These are phyloP conservation scores for Solanum gandarillasii DNA, from an alignment of 257 asterid species.

Conservation along the genomic window DNA sequence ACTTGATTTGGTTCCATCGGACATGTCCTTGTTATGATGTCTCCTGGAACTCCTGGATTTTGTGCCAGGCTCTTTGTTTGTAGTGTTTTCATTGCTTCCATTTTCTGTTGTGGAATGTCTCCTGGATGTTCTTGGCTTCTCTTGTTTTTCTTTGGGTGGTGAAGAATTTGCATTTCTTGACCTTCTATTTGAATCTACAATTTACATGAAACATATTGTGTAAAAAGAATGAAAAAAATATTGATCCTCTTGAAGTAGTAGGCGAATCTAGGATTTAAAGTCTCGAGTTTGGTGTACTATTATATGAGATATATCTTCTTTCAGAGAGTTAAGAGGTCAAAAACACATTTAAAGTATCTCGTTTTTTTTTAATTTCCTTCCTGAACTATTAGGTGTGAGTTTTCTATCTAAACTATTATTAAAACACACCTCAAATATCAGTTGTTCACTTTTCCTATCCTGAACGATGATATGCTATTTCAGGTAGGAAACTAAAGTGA, in stretches of 20 bases:
- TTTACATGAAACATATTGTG: not conserved
- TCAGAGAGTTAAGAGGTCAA: too few relatives aligned
- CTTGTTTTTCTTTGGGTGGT: constrained; percentile 20
- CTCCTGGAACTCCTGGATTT: constrained; percentile 40
- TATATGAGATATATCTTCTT: not conserved
- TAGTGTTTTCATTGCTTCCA: constrained; percentile 12
- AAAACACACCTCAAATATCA: not conserved
- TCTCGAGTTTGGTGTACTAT: not conserved
- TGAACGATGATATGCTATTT: not conserved
- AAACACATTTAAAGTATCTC: not conserved
- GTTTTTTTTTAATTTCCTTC: too few relatives aligned
- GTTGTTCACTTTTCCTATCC: not conserved
- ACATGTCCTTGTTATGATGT: constrained; percentile 30
- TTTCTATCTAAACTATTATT: not conserved
- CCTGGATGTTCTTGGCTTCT: constrained; percentile 38
- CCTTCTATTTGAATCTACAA: constrained; percentile 15
- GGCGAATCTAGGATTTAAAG: not conserved
- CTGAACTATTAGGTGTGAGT: too few relatives aligned
- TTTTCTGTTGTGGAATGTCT: constrained; percentile 28
- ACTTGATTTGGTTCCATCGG: constrained; percentile 21
- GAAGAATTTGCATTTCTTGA: constrained; percentile 16
- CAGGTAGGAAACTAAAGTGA: not conserved
- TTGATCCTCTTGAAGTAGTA: not conserved
- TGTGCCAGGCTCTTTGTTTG: constrained; percentile 27
- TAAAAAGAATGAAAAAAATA: not conserved